These are phyloP conservation scores for Rhamnella rubrinervis DNA, from an alignment of 331 rosid genomes.

Conservation along the genomic window DNA sequence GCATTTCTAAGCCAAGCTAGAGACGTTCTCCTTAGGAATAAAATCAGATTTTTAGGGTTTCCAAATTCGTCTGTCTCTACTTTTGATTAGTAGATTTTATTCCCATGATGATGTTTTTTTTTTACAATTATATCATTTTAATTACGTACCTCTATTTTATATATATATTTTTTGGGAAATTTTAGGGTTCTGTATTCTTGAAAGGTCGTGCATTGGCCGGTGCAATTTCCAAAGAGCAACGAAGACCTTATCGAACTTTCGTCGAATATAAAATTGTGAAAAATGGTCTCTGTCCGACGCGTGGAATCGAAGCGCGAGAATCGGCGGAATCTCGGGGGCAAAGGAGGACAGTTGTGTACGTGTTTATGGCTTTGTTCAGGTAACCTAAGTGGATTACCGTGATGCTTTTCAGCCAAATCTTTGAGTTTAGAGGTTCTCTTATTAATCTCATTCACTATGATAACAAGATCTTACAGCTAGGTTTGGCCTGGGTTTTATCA, in stretches of 20 bases:
- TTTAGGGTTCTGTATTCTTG: conserved; percentile 30
- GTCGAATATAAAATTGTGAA: conserved; percentile 15
- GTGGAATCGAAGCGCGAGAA: conserved; percentile 42
- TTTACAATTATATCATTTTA: background rate
- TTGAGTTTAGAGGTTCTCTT: background rate
- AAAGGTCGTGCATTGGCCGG: conserved; percentile 86
- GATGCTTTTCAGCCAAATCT: conserved; percentile 8
- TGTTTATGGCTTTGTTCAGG: conserved; percentile 32
- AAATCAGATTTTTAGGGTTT: conserved; percentile 46
- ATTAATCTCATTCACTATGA: conserved; percentile 20
- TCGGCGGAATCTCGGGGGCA: conserved; percentile 51
- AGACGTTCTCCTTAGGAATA: conserved; percentile 42
- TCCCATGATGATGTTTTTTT: conserved; percentile 16
- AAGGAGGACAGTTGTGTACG: conserved; percentile 24
- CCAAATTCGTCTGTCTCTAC: conserved; percentile 15
- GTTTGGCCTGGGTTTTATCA: conserved; percentile 6
- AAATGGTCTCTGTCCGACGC: conserved; percentile 38
- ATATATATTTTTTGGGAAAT: conserved; percentile 4
- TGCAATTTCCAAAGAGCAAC: conserved; percentile 33
- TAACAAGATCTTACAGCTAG: conserved; percentile 45
- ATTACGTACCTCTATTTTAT: conserved; percentile 1
- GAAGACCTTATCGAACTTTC: conserved; percentile 34
- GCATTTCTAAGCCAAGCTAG: conserved; percentile 3
- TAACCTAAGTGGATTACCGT: conserved; percentile 23
- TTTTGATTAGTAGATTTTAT: conserved; percentile 36